Evolutionary conservation across 257 asterid genomes (phyloP).

Genomic region (Coffea eugenioides): DNA sequence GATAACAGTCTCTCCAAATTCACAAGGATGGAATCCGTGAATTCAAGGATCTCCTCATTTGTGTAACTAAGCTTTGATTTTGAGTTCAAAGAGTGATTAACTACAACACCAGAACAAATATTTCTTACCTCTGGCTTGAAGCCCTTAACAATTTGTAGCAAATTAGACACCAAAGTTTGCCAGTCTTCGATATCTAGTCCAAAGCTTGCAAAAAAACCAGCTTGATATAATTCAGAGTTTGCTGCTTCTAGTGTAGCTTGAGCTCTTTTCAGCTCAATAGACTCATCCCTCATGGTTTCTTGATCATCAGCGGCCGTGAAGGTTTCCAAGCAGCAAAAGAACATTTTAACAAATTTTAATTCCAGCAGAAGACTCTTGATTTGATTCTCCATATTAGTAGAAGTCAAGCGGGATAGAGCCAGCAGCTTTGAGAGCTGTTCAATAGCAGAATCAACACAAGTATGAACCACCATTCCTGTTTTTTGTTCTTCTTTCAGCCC

Average conservation of each 20-base stretch:
- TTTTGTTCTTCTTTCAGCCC: no score
- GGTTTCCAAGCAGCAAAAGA: neutral
- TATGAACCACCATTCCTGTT: no score
- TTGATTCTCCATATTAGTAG: neutral
- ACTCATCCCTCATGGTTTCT: neutral
- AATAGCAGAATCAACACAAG: neutral
- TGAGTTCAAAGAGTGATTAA: neutral
- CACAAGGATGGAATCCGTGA: neutral
- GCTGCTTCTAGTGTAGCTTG: neutral
- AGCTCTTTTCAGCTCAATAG: neutral
- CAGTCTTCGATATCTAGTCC: neutral
- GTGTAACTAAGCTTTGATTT: neutral
- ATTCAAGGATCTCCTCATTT: neutral
- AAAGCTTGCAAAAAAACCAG: no score
- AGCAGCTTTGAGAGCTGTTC: neutral
- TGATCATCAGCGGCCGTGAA: neutral
- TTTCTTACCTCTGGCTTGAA: constrained; percentile 1
- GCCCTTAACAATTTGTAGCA: neutral
- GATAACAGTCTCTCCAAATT: neutral
- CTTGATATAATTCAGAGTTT: no score
- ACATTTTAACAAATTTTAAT: neutral
- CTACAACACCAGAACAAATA: neutral
- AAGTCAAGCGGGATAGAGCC: neutral
- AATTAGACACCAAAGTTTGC: neutral
- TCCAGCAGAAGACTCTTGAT: neutral